Evolutionary conservation across 2,329 filamentous ascomycete species (phyloP).

Genomic region (Pseudogymnoascus sp.): DNA sequence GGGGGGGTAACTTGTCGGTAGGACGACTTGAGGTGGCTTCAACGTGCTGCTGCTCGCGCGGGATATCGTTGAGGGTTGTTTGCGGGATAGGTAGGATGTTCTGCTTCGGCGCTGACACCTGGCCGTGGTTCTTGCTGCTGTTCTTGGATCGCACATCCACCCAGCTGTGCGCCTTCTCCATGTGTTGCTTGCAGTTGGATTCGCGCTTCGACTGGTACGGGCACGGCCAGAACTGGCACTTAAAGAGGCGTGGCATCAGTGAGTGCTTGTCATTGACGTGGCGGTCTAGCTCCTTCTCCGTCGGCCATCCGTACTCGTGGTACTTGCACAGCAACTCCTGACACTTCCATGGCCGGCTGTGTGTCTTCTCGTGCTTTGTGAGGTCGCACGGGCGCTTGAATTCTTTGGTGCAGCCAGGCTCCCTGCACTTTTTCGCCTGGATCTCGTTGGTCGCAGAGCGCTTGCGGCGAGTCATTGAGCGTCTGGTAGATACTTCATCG

Average conservation of each 20-base stretch:
- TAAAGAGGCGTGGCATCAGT: conserved; percentile 68
- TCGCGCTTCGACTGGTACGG: conserved; percentile 92
- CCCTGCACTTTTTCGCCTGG: conserved; percentile 68
- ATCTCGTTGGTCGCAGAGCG: conserved; percentile 86
- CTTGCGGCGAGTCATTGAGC: conserved; percentile 93
- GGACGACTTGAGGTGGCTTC: too few relatives aligned
- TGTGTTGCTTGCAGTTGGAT: conserved; percentile 96
- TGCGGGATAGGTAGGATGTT: conserved; percentile 51
- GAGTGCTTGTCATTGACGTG: conserved; percentile 97
- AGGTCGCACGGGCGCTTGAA: conserved; percentile 97
- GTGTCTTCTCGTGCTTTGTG: conserved; percentile 97
- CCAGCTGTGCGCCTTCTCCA: conserved; percentile 95
- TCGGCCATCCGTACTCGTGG: conserved; percentile 83
- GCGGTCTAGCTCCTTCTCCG: conserved; percentile 93
- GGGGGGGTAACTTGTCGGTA: too few relatives aligned
- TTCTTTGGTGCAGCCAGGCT: conserved; percentile 74
- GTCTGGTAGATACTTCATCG: conserved; percentile 74
- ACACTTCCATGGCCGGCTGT: conserved; percentile 95
- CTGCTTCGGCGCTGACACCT: conserved; percentile 40
- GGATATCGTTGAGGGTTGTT: too few relatives aligned
- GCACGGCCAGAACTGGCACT: conserved; percentile 77
- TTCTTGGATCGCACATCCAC: conserved; percentile 87
- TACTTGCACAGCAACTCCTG: conserved; percentile 78
- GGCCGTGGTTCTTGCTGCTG: conserved; percentile 60
- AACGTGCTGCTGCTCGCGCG: too few relatives aligned